Evolutionary conservation across 129 eudicot genomes (phyloP).

Genomic region (Heracleum sosnowskyi): DNA sequence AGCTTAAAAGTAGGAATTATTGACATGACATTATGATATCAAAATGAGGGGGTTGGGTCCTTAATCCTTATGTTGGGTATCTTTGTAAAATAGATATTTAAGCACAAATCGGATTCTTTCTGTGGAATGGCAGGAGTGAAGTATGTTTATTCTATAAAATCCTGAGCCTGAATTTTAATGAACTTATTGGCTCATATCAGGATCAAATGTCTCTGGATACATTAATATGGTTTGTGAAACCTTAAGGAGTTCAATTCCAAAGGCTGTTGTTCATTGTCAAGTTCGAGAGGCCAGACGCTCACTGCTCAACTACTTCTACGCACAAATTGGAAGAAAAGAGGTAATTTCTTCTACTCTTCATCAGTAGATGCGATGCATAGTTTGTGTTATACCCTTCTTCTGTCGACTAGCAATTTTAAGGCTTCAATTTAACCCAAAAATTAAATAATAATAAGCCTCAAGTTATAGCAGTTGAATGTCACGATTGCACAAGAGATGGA

Average conservation of each 20-base stretch:
- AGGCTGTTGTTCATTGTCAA: constrained; percentile 97
- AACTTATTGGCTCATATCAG: constrained; percentile 28
- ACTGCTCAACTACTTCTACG: constrained; percentile 71
- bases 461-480: neutral
- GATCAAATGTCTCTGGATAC: constrained; percentile 82
- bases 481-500: neutral
- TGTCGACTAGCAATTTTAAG: neutral
- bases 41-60: neutral
- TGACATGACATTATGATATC: neutral
- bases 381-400: neutral
- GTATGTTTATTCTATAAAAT: neutral
- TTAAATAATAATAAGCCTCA: neutral
- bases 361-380: neutral
- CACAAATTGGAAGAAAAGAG: constrained; percentile 88
- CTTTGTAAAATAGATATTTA: neutral
- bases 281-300: constrained; percentile 86
- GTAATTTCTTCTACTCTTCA: constrained; percentile 23
- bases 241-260: constrained; percentile 70
- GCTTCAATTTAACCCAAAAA: neutral
- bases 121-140: neutral
- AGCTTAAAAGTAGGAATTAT: neutral
- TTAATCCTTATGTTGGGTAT: neutral
- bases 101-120: neutral
- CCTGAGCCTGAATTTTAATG: neutral
- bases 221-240: constrained; percentile 84